Evolutionary conservation across 495 filamentous ascomycete species (phyloP).

Genomic region (Podospora appendiculata): DNA sequence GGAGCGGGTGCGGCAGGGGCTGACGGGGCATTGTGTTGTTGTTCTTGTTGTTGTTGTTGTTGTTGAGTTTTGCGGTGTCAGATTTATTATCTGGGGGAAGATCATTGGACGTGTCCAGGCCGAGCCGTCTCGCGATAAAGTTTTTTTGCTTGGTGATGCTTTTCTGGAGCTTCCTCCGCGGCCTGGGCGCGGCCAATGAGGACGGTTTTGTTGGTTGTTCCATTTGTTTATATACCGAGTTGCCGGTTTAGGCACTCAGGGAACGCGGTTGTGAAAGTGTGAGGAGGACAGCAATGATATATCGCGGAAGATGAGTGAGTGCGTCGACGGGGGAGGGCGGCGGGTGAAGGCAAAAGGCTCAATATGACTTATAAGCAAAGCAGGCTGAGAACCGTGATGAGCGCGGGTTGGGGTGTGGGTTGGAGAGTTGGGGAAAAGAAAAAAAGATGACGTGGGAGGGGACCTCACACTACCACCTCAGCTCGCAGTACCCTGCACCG

Average conservation of each 20-base stretch:
- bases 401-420: too few species aligned
- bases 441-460: too few species aligned
- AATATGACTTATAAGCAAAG: too few species aligned
- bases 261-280: background rate
- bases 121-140: slow-evolving; percentile 11
- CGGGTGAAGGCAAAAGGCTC: too few species aligned
- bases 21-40: slow-evolving; percentile 9
- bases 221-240: slow-evolving; percentile 1
- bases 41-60: slow-evolving; percentile 1
- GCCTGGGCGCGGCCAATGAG: slow-evolving; percentile 19
- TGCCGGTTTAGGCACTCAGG: slow-evolving; percentile 11
- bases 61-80: slow-evolving; percentile 13
- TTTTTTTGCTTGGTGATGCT: slow-evolving; percentile 22
- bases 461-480: too few species aligned
- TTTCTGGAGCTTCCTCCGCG: slow-evolving; percentile 34
- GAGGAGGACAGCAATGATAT: slow-evolving; percentile 7
- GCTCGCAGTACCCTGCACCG: too few species aligned
- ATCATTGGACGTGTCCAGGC: slow-evolving; percentile 10
- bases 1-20: slow-evolving; percentile 6
- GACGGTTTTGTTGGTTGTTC: slow-evolving; percentile 10
- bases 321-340: too few species aligned
- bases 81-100: slow-evolving; percentile 14
- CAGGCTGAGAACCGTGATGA: too few species aligned
- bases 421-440: too few species aligned
- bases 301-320: slow-evolving; percentile 11